Percentiles rank a stretch among this genome's conserved stretches.
phyloP scores from a whole-genome alignment of 2,329 filamentous ascomycete genomes.

The Colletotrichum tamarilloi region DNA sequence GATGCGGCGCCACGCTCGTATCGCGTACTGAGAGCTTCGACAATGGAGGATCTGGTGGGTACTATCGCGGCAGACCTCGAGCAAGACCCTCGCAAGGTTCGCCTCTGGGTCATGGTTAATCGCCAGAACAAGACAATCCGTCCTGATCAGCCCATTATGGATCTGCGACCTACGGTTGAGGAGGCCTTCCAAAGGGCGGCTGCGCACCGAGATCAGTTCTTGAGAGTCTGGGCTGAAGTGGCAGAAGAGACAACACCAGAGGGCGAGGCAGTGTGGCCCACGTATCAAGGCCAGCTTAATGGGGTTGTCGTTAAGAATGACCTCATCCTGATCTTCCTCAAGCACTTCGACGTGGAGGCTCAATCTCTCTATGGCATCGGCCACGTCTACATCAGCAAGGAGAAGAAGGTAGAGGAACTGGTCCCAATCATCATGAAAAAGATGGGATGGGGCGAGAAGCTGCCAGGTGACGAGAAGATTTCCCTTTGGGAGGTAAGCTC shows the following conservation, averaged over 20 bases:
- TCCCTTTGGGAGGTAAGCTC: conserved; percentile 79
- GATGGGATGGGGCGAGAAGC: conserved; percentile 87
- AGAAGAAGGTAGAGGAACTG: conserved; percentile 89
- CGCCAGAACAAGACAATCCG: conserved; percentile 96
- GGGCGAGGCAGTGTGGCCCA: conserved; percentile 79
- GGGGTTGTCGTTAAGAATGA: conserved; percentile 70
- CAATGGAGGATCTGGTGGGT: conserved; percentile 78
- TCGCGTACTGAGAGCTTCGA: conserved; percentile 79
- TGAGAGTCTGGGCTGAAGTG: conserved; percentile 90
- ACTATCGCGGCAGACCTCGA: conserved; percentile 77
- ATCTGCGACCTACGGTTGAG: conserved; percentile 80
- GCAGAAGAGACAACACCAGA: conserved; percentile 73
- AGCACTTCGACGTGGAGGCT: conserved; percentile 84
- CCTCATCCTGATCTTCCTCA: conserved; percentile 86
- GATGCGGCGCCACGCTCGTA: conserved; percentile 78
- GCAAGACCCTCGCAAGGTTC: conserved; percentile 75
- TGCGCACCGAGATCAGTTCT: conserved; percentile 74
- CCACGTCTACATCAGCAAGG: conserved; percentile 87
- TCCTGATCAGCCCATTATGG: conserved; percentile 87
- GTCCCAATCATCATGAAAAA: conserved; percentile 80
- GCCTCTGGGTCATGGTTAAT: conserved; percentile 98
- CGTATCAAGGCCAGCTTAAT: conserved; percentile 67
- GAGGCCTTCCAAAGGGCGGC: conserved; percentile 68
- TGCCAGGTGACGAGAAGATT: conserved; percentile 69
- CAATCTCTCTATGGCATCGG: conserved; percentile 83